Conservation (phyloP, 306 rosid genomes). For the Begonia fuchsioides region DNA sequence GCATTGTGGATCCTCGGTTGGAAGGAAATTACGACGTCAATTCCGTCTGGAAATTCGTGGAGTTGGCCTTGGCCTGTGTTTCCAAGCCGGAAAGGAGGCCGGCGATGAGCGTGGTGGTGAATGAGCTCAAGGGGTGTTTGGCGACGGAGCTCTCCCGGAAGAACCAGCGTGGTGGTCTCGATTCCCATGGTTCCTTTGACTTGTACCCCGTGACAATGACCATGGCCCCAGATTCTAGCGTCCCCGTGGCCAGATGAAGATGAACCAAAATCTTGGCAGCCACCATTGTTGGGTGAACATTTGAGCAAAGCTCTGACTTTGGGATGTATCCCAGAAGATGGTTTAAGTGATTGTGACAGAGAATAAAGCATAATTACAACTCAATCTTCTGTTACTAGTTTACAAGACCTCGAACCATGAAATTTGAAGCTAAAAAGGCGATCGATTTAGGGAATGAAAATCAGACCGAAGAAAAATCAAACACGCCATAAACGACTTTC, state of each 20-base stretch:
- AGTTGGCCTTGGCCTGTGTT: constrained; percentile 16
- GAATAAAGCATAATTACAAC: no score
- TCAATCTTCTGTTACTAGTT: no score
- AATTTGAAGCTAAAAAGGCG: no score
- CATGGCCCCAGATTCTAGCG: neutral
- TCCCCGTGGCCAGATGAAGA: neutral
- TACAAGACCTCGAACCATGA: no score
- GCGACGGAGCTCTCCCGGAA: constrained; percentile 5
- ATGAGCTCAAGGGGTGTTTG: constrained; percentile 13
- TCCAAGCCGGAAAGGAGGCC: constrained; percentile 9
- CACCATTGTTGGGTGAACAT: no score
- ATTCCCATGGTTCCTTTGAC: neutral
- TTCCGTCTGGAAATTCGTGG: constrained; percentile 18
- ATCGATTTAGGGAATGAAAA: no score
- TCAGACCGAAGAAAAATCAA: no score
- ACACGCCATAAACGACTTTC: no score
- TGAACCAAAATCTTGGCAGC: no score
- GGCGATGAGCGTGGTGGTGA: constrained; percentile 15
- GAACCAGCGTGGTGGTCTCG: neutral
- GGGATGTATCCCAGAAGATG: no score
- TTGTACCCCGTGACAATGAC: neutral
- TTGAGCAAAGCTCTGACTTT: no score
- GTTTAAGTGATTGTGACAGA: no score
- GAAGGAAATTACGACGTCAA: constrained; percentile 6
- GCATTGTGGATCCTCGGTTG: constrained; percentile 13